These are phyloP conservation scores for Termitomyces titanicus DNA, from an alignment of 768 basidiomycete species.

Conservation along the genomic window DNA sequence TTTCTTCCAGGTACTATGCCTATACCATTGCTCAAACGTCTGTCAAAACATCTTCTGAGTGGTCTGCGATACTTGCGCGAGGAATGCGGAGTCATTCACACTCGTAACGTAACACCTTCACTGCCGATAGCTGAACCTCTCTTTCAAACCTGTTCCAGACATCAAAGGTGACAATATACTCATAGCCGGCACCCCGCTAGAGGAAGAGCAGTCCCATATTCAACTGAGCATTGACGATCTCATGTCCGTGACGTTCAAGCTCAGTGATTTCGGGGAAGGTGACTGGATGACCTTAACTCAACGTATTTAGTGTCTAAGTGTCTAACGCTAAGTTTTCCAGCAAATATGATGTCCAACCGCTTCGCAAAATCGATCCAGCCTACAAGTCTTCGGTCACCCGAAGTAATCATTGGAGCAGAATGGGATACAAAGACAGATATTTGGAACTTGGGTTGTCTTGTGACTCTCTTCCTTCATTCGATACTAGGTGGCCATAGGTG, in stretches of 20 bases:
- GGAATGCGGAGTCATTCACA: background rate
- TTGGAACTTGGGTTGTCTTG: background rate
- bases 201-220: background rate
- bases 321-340: background rate
- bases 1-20: background rate
- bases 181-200: background rate
- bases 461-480: background rate
- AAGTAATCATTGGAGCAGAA: background rate
- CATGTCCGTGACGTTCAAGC: background rate
- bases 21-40: background rate
- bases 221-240: background rate
- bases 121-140: background rate
- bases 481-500: background rate
- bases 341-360: background rate
- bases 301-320: no score
- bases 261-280: background rate
- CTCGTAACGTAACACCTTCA: background rate
- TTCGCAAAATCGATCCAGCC: background rate
- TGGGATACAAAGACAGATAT: slow-evolving; percentile 5
- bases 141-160: background rate
- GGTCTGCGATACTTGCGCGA: background rate
- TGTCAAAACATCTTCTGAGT: background rate
- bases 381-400: background rate
- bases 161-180: background rate
- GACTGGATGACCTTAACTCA: no score